Base-by-base conservation (phyloP, 257 asterid genomes). In the Nicotiana undulata region DNA sequence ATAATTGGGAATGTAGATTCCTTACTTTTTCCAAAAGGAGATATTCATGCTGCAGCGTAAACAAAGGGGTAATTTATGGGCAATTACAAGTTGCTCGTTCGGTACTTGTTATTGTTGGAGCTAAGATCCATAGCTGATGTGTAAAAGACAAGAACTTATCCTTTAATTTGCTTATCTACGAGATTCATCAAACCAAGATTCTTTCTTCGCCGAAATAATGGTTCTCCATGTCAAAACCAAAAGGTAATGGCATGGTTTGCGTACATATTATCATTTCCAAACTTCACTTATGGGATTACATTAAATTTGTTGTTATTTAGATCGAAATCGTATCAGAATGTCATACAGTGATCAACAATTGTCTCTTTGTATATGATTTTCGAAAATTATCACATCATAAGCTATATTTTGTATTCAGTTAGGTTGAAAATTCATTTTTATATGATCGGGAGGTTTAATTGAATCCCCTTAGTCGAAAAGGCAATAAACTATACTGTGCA, bases 71-170 rank as follows among this genome's bases (percentile, higher is more conserved):
- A n/a, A 56, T 2, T 56, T 60, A 77, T 13, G 44, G 24, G 64
- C 10, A 24, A 28, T 61, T 82, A 64, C 82, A 46, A 56, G 4
- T 56, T 66, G 63, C 9, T 59, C 24, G 51, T 37, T 34, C 51
- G 56, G 29, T 79, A n/a, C 53, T 83, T 79, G 24, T 79, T 67
- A 79, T 74, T 79, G 77, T 82, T 84, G 85, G 72, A 76, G 85
- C 32, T 29, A 29, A 29, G 82, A 90, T 87, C 84, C 70, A 46
- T 56, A 76, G 86, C 87, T 89, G 90, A 88, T 87, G 91, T 88
- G 94, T 85, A 87, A 87, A 83, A 74, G 89, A 87, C 86, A 76
- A 82, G 89, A 89, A 82, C 87, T 83, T 85, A 91, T 92, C 91
- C 63, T 56, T 56, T 40, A 40, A 40, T 40, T 40, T 56, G 7